phyloP scores from a whole-genome alignment of 768 basidiomycete species.

The Agrocybe praecox region DNA sequence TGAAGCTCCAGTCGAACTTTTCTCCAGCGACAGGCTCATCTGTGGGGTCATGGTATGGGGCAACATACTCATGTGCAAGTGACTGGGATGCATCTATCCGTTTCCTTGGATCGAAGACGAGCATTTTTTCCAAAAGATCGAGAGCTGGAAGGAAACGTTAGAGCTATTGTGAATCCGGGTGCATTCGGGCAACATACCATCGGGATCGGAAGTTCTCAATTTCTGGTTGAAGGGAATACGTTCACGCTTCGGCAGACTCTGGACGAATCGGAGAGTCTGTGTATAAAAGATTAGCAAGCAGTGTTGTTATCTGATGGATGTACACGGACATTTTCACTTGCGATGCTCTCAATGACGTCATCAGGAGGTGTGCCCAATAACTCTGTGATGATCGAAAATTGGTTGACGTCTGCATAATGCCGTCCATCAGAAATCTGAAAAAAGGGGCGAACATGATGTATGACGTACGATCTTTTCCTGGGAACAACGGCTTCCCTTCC shows the following conservation, averaged over 20 bases:
- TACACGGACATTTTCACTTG: slow-evolving; percentile 89
- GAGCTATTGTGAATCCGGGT: background rate
- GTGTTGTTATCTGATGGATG: slow-evolving; percentile 11
- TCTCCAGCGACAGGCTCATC: slow-evolving; percentile 95
- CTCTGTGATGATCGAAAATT: slow-evolving; percentile 99
- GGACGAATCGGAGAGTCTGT: slow-evolving; percentile 98
- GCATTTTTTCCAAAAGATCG: slow-evolving; percentile 97
- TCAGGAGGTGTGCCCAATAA: slow-evolving; percentile 97
- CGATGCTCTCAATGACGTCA: slow-evolving; percentile 99
- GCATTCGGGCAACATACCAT: slow-evolving; percentile 52
- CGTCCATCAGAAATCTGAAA: slow-evolving; percentile 4
- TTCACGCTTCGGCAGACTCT: slow-evolving; percentile 94
- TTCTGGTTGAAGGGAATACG: slow-evolving; percentile 96
- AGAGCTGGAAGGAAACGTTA: slow-evolving; percentile 56
- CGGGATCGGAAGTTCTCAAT: slow-evolving; percentile 83
- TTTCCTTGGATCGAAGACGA: slow-evolving; percentile 97
- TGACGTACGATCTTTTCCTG: slow-evolving; percentile 96
- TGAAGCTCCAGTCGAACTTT: slow-evolving; percentile 99
- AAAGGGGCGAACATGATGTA: slow-evolving; percentile 11
- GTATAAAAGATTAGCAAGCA: slow-evolving; percentile 3
- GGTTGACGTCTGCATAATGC: slow-evolving; percentile 85
- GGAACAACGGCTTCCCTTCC: slow-evolving; percentile 97
- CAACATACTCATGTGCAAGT: slow-evolving; percentile 91
- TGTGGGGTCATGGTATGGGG: slow-evolving; percentile 97
- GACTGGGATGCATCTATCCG: slow-evolving; percentile 93